Percentiles rank a stretch among this genome's conserved stretches.
Conservation (phyloP, 1,284 basidiomycete species). For the Rhodotorula sp. region DNA sequence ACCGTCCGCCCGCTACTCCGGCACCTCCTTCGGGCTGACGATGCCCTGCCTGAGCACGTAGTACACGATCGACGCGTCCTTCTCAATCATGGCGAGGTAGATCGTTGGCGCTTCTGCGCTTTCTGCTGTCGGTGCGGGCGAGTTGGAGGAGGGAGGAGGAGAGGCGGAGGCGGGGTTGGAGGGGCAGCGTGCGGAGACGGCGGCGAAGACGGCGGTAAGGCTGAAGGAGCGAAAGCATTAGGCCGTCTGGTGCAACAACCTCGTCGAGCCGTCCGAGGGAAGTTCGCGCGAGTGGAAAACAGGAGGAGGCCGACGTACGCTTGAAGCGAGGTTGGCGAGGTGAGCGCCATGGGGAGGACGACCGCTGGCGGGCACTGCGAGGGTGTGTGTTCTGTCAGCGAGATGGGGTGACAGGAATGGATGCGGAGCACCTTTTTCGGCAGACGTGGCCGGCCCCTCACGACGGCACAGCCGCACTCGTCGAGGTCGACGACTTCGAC, state of each 20-base stretch:
- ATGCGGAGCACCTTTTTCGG: constrained; percentile 9
- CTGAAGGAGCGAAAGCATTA: constrained; percentile 2
- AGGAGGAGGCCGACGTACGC: constrained; percentile 9
- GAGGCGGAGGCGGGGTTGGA: background rate
- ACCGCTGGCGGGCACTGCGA: constrained; percentile 12
- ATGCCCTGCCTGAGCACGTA: constrained; percentile 44
- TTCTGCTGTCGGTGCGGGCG: background rate
- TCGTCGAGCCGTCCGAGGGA: background rate
- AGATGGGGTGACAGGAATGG: rapidly evolving
- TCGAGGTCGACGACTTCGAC: constrained; percentile 33
- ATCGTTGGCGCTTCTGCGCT: constrained; percentile 8
- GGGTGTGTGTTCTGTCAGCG: background rate
- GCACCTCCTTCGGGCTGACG: constrained; percentile 45
- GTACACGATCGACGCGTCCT: constrained; percentile 44
- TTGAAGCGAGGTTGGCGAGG: constrained; percentile 22
- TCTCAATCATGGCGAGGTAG: constrained; percentile 42
- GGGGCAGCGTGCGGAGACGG: constrained; percentile 18
- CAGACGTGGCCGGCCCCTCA: constrained; percentile 15
- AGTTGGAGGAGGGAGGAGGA: background rate
- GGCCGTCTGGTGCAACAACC: too few species aligned
- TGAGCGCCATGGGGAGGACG: constrained; percentile 30
- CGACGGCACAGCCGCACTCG: constrained; percentile 18
- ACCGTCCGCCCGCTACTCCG: constrained; percentile 39
- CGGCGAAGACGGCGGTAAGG: constrained; percentile 19
- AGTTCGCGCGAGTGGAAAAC: background rate